Conservation (phyloP, 2,329 filamentous ascomycete species). For the Pseudomassariella vexata region DNA sequence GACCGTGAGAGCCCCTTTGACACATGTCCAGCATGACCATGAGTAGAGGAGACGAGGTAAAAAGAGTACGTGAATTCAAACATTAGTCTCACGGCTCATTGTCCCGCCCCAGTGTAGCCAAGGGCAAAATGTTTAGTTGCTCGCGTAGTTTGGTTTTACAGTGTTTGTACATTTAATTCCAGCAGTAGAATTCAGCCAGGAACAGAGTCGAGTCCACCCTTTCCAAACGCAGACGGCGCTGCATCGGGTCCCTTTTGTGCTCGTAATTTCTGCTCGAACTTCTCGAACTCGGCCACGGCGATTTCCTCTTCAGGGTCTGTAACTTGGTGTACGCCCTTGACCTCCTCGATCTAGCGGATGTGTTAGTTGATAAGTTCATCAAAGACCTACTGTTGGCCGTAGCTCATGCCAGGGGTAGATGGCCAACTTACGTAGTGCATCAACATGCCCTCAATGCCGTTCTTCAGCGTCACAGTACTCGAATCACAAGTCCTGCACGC, state of each 20-base stretch:
- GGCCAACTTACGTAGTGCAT: slow-evolving; percentile 77
- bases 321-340: slow-evolving; percentile 86
- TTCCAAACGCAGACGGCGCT: slow-evolving; percentile 28
- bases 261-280: slow-evolving; percentile 80
- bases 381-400: too few relatives aligned
- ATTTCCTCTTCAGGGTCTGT: slow-evolving; percentile 90
- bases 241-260: slow-evolving; percentile 42
- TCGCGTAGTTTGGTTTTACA: too few relatives aligned
- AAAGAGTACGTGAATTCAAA: too few relatives aligned
- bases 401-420: slow-evolving; percentile 4
- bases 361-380: neutral
- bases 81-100: too few relatives aligned
- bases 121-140: too few relatives aligned
- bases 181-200: slow-evolving; percentile 27
- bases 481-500: slow-evolving; percentile 95
- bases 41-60: too few relatives aligned
- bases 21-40: too few relatives aligned
- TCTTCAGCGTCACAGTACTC: slow-evolving; percentile 93
- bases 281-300: slow-evolving; percentile 79
- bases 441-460: slow-evolving; percentile 96
- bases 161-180: too few relatives aligned
- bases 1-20: too few relatives aligned
- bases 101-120: too few relatives aligned
- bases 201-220: slow-evolving; percentile 32
- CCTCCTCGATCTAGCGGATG: slow-evolving; percentile 71